Evolutionary conservation across 768 basidiomycete genomes (phyloP), one percentile per base, ranked within the genome.

Genomic region (Russula ochroleuca): DNA sequence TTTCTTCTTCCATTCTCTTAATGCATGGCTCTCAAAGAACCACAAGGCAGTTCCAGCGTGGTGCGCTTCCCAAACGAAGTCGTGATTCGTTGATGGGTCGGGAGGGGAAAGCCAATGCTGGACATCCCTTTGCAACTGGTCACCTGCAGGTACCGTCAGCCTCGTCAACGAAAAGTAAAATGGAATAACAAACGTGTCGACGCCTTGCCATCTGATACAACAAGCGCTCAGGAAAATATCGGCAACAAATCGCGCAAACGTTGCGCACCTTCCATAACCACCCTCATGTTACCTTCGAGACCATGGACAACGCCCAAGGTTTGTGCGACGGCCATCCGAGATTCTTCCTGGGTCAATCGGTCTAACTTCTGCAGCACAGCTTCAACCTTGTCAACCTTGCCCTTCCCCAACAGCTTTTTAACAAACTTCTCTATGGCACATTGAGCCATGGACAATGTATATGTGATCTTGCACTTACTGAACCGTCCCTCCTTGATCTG

Each of bases 401-500:
- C 15, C 52, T 53, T 37, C 19, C 35, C 37, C 0, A 53, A 23
- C 5, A 53, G 21, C 9, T 53, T 53, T n/a, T 21, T 53, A 6
- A 21, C 21, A 14, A 53, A 53, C 14, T 21, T 38, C 13, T 8
- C 35, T 53, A 14, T 7, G 7, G 5, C 5, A 15, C 13, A 35
- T 38, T 53, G 13, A 53, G 14, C 37, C 8, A 23, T 11, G 21
- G 13, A 11, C 4, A 15, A 23, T 23, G 19, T 38, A 35, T 7
- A 53, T 14, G 4, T 33, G 11, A 14, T 38, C 21, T 21, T 13
- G 23, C 5, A 21, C 52, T 53, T 28, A 53, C 52, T 53, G 14
- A 53, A 38, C 21, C 52, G 35, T 9, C 52, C 35, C 41, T 31
- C 10, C 19, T n/a, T 62, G 6, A 62, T 57, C 5, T 62, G 28